Evolutionary conservation across 169 alveolate species (phyloP).

Genomic region (Plasmodium yoelii): DNA sequence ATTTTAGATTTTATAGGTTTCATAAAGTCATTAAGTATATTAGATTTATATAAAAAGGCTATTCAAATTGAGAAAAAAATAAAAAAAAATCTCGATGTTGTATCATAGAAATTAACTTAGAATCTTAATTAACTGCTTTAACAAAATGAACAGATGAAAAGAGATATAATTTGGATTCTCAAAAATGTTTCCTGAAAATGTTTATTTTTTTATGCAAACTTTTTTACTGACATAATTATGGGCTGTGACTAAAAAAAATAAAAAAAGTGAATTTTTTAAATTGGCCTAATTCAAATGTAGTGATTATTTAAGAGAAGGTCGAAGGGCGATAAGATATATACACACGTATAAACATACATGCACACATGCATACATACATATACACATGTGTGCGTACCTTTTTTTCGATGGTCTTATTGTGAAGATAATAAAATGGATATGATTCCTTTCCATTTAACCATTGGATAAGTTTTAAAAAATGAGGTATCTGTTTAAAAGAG

Average conservation of each 20-base stretch:
- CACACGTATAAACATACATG: too few relatives aligned
- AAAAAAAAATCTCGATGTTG: slow-evolving; percentile 1
- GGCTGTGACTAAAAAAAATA: background rate
- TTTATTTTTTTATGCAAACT: background rate
- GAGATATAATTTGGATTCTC: too few relatives aligned
- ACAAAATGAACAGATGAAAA: too few relatives aligned
- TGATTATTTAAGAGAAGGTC: too few relatives aligned
- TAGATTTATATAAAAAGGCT: slow-evolving; percentile 37
- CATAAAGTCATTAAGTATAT: slow-evolving; percentile 16
- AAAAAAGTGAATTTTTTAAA: background rate
- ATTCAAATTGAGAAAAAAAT: slow-evolving; percentile 7
- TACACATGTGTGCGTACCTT: background rate
- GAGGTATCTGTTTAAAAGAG: background rate
- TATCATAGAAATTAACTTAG: background rate
- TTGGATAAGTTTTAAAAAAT: background rate
- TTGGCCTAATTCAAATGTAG: too few relatives aligned
- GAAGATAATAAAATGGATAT: background rate
- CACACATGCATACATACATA: too few relatives aligned
- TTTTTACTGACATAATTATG: background rate
- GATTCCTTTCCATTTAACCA: slow-evolving; percentile 3
- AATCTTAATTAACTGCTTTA: too few relatives aligned
- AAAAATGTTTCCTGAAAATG: too few relatives aligned
- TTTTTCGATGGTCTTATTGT: background rate
- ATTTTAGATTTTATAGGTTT: slow-evolving; percentile 19
- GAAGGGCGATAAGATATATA: too few relatives aligned